These are phyloP conservation scores for Somion occarium DNA, from an alignment of 1,284 basidiomycete genomes.

Conservation along the genomic window DNA sequence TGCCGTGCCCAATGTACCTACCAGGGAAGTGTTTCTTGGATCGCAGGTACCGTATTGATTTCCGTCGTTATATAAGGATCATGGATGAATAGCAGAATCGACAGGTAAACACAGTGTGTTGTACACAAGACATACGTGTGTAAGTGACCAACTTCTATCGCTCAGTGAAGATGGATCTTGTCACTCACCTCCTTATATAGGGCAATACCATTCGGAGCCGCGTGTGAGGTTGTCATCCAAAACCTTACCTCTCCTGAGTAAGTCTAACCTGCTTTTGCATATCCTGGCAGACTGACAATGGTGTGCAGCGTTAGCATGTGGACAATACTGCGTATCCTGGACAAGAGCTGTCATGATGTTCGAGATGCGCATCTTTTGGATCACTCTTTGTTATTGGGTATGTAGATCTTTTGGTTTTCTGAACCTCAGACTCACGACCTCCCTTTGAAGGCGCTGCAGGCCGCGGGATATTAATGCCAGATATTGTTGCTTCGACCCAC, in stretches of 20 bases:
- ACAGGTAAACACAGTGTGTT: conserved; percentile 21
- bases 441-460: conserved; percentile 7
- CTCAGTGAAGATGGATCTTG: too few species aligned
- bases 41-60: conserved; percentile 15
- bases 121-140: conserved; percentile 17
- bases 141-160: conserved; percentile 10
- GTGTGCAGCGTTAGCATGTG: too few species aligned
- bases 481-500: conserved; percentile 38
- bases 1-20: conserved; percentile 10
- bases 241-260: conserved; percentile 36
- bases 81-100: neutral
- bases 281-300: too few species aligned
- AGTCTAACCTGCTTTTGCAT: too few species aligned
- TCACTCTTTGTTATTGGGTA: conserved; percentile 51
- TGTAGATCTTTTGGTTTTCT: neutral
- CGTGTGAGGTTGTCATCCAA: conserved; percentile 42
- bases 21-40: conserved; percentile 18
- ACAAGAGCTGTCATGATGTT: conserved; percentile 39
- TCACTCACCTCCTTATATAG: too few species aligned
- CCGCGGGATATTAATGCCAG: conserved; percentile 42
- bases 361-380: conserved; percentile 49
- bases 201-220: conserved; percentile 48
- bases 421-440: neutral
- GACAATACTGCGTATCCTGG: conserved; percentile 12
- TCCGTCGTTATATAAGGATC: neutral